phyloP scores from a whole-genome alignment of 305 asterid species.

The Fraxinus sp. region DNA sequence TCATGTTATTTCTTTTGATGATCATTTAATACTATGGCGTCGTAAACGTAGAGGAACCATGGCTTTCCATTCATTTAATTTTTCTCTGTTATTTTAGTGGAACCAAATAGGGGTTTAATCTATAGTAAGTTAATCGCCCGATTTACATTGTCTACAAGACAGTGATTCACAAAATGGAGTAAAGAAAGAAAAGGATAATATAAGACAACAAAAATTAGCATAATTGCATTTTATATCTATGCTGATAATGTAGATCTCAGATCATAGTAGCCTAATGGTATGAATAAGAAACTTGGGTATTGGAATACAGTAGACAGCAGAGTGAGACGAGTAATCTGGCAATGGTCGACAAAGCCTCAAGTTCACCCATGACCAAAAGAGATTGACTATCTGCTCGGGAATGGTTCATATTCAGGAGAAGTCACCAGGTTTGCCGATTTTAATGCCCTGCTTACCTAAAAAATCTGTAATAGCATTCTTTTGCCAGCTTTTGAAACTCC shows the following conservation, averaged over 20 bases:
- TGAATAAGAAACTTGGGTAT: not conserved
- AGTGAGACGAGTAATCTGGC: not conserved
- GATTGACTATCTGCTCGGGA: not conserved
- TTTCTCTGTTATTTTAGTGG: too few relatives aligned
- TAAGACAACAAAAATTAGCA: not conserved
- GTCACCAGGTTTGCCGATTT: conserved; percentile 83
- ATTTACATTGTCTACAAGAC: not conserved
- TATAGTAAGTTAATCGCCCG: too few relatives aligned
- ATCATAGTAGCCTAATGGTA: not conserved
- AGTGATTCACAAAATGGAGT: not conserved
- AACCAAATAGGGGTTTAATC: too few relatives aligned
- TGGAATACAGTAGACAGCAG: not conserved
- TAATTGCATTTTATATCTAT: not conserved
- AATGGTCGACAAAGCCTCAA: not conserved
- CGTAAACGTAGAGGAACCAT: not conserved
- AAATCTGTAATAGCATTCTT: conserved; percentile 71
- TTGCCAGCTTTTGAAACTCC: conserved; percentile 97
- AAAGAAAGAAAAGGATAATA: not conserved
- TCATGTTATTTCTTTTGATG: not conserved
- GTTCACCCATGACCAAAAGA: not conserved
- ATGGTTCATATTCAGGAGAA: conserved; percentile 40
- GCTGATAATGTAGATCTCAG: not conserved
- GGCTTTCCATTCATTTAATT: not conserved
- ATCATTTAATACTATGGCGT: not conserved
- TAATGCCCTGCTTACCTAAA: conserved; percentile 51